Percentiles rank a stretch among this genome's conserved stretches.
These are phyloP conservation scores for Alisma plantagoaquatica DNA, from an alignment of 106 monocot species.

Conservation along the genomic window DNA sequence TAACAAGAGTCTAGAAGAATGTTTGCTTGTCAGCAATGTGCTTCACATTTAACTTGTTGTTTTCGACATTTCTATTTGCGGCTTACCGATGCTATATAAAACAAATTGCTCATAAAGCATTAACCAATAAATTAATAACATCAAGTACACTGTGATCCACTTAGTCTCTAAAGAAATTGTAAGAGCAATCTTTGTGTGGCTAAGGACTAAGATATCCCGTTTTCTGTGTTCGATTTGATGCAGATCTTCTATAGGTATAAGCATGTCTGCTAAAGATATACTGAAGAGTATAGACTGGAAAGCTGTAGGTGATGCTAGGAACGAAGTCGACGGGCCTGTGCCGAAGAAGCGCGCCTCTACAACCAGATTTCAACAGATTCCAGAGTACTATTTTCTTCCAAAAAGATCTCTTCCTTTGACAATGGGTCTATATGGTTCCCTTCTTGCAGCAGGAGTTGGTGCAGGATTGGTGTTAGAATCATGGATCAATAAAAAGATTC, in stretches of 20 bases:
- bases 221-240: background rate
- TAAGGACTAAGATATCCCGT: too few species aligned
- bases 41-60: too few species aligned
- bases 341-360: slow-evolving; percentile 55
- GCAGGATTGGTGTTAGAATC: slow-evolving; percentile 79
- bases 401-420: slow-evolving; percentile 40
- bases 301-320: slow-evolving; percentile 28
- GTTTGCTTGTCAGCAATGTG: too few species aligned
- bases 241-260: slow-evolving; percentile 24
- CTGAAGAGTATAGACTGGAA: slow-evolving; percentile 87
- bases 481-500: slow-evolving; percentile 80
- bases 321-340: slow-evolving; percentile 25
- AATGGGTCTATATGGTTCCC: slow-evolving; percentile 49
- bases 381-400: slow-evolving; percentile 92
- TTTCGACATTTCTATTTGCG: too few species aligned
- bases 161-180: too few species aligned
- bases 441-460: slow-evolving; percentile 73
- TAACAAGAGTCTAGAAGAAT: too few species aligned
- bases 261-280: slow-evolving; percentile 55
- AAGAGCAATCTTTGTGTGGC: too few species aligned
- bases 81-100: too few species aligned
- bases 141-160: too few species aligned
- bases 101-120: too few species aligned
- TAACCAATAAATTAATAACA: too few species aligned
- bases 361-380: slow-evolving; percentile 71